Conservation (phyloP, 2,329 filamentous ascomycete genomes). For the Hawksworthiomyces lignivorus region DNA sequence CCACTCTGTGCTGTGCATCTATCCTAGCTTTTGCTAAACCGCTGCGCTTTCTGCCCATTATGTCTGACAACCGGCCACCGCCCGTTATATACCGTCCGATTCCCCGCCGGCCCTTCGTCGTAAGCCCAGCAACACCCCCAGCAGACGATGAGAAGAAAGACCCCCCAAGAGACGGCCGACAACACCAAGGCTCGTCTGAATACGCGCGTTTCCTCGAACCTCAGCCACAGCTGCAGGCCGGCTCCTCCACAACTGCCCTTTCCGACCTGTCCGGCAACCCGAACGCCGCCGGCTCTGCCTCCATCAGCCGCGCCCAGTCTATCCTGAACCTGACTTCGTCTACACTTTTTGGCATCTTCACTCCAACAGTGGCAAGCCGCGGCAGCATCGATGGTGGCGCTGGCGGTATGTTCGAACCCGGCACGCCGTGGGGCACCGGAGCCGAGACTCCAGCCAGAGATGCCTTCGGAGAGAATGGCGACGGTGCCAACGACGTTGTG, state of each 20-base stretch:
- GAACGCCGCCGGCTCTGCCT: constrained; percentile 21
- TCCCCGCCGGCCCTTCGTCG: constrained; percentile 63
- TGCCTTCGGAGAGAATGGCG: not conserved
- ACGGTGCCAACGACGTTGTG: not conserved
- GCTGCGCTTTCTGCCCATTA: not conserved
- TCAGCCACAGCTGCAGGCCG: not conserved
- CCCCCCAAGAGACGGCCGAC: not conserved
- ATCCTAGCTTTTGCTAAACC: too few species aligned
- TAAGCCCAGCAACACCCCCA: constrained; percentile 41
- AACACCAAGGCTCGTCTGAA: not conserved
- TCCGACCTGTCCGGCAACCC: constrained; percentile 6
- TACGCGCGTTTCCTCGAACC: constrained; percentile 11
- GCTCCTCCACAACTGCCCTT: too few species aligned
- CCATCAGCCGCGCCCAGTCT: constrained; percentile 64
- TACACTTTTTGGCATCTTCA: constrained; percentile 88
- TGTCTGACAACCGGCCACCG: constrained; percentile 27
- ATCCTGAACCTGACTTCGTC: constrained; percentile 81
- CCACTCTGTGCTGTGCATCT: too few species aligned
- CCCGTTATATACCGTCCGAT: constrained; percentile 56
- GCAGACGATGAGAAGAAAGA: constrained; percentile 19
- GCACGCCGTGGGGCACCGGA: constrained; percentile 73
- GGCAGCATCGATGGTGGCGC: constrained; percentile 18
- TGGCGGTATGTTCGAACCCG: constrained; percentile 33
- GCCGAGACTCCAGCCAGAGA: constrained; percentile 54
- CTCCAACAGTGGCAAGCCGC: constrained; percentile 38